Conservation (phyloP, 176 grass and related monocot species). For the Lolium rigidum region DNA sequence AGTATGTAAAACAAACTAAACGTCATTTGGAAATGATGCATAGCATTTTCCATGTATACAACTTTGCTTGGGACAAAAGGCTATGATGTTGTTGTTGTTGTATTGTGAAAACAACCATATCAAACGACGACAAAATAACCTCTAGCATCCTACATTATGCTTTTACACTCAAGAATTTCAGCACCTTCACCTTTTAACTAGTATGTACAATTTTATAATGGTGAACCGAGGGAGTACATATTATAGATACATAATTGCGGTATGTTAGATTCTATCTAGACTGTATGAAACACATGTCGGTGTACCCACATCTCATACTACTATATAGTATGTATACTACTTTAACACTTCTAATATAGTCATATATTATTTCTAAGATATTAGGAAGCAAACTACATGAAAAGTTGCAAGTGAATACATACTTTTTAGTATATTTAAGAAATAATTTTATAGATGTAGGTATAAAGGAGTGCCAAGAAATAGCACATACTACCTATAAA, state of each 20-base stretch:
- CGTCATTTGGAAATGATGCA: not conserved
- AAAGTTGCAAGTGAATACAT: not conserved
- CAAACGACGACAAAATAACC: not conserved
- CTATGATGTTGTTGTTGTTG: not conserved
- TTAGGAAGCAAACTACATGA: not conserved
- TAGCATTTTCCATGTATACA: not conserved
- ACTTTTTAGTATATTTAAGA: not conserved
- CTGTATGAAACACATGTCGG: not conserved
- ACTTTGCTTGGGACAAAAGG: no score
- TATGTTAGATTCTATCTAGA: not conserved
- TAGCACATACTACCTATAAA: not conserved
- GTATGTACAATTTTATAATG: not conserved
- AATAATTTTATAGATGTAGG: not conserved
- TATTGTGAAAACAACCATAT: constrained; percentile 40
- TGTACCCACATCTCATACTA: not conserved
- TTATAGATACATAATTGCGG: not conserved
- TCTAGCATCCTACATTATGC: not conserved
- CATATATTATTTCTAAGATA: not conserved
- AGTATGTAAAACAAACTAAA: constrained; percentile 24
- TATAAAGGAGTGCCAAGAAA: not conserved
- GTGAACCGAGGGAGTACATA: not conserved
- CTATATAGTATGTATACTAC: not conserved
- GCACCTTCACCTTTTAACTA: not conserved
- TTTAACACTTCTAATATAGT: not conserved
- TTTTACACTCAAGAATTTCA: constrained; percentile 18